phyloP scores from a whole-genome alignment of 257 asterid species.

The Nicotiana tabacum region DNA sequence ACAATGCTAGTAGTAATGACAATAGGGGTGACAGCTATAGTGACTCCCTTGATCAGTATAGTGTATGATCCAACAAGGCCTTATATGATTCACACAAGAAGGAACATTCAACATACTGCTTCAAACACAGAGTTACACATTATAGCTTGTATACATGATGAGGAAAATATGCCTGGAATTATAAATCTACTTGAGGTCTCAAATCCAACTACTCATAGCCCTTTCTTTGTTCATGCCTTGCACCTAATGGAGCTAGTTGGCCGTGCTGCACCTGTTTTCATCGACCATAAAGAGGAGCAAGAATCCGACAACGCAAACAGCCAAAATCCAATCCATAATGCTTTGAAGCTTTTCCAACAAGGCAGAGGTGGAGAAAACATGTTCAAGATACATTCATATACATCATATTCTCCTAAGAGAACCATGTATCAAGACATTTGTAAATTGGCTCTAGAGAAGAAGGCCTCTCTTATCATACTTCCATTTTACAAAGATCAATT shows the following conservation, averaged over 20 bases:
- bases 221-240: conserved; percentile 48
- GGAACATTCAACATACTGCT: conserved; percentile 64
- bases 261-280: conserved; percentile 50
- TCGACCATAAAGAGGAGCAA: conserved; percentile 41
- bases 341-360: conserved; percentile 42
- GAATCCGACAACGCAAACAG: conserved; percentile 5
- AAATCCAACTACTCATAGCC: conserved; percentile 40
- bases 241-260: conserved; percentile 57
- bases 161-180: conserved; percentile 40
- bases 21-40: conserved; percentile 33
- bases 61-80: conserved; percentile 74
- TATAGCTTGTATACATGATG: conserved; percentile 50
- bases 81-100: conserved; percentile 61
- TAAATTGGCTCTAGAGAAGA: conserved; percentile 54
- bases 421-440: conserved; percentile 76
- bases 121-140: conserved; percentile 42
- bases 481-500: conserved; percentile 28
- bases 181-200: conserved; percentile 47
- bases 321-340: conserved; percentile 39
- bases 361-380: conserved; percentile 21
- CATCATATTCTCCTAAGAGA: conserved; percentile 45
- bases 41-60: conserved; percentile 53
- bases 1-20: conserved; percentile 49
- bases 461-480: conserved; percentile 50
- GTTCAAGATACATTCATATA: conserved; percentile 36